Percentiles rank a stretch among this genome's conserved stretches.
phyloP scores from a whole-genome alignment of 225 moss, liverwort and hornwort species.

The Physcomitrium patens region DNA sequence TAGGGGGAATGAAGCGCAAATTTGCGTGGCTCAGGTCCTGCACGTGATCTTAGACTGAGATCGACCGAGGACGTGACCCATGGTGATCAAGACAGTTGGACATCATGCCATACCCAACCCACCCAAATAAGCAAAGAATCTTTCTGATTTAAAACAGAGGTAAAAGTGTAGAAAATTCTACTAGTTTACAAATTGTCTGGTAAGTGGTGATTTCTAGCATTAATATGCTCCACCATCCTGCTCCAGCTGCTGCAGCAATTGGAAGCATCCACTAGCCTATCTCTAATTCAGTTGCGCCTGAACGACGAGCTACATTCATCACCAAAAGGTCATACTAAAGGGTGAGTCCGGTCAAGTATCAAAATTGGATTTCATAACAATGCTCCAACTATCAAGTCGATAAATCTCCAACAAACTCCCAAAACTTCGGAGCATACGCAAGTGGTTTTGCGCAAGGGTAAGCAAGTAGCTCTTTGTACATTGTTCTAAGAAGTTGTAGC shows the following conservation, averaged over 20 bases:
- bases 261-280: slow-evolving; percentile 34
- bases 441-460: slow-evolving; percentile 12
- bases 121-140: neutral
- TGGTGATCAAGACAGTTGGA: neutral
- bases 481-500: slow-evolving; percentile 24
- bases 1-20: slow-evolving; percentile 13
- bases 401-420: slow-evolving; percentile 42
- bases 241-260: slow-evolving; percentile 33
- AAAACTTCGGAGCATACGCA: slow-evolving; percentile 49
- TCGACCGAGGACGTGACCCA: slow-evolving; percentile 25
- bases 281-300: slow-evolving; percentile 42
- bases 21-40: slow-evolving; percentile 38
- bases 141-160: slow-evolving; percentile 18
- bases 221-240: slow-evolving; percentile 46
- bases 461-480: slow-evolving; percentile 27
- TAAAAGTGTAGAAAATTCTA: slow-evolving; percentile 48
- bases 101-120: neutral
- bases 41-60: slow-evolving; percentile 53
- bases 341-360: slow-evolving; percentile 52
- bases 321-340: slow-evolving; percentile 55
- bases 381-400: slow-evolving; percentile 47
- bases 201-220: slow-evolving; percentile 40
- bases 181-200: slow-evolving; percentile 60
- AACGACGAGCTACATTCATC: slow-evolving; percentile 45
- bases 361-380: slow-evolving; percentile 52